phyloP scores from a whole-genome alignment of 176 grass and related monocot species.

The Oropetium thomaeum region DNA sequence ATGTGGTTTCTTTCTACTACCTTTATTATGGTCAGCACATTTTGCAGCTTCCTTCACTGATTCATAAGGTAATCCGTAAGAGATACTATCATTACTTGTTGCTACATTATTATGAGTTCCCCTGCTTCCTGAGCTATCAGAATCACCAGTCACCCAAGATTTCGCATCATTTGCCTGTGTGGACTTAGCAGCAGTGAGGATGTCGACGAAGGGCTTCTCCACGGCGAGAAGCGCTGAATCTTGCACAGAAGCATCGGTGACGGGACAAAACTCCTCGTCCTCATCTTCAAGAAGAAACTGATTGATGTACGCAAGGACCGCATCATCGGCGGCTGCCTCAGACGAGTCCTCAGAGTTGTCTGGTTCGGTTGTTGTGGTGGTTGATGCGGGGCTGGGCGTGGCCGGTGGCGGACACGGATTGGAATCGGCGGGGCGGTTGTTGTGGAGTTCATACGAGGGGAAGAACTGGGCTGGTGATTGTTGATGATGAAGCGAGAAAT shows the following conservation, averaged over 20 bases:
- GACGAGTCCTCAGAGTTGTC: slow-evolving; percentile 23
- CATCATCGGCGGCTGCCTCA: slow-evolving; percentile 24
- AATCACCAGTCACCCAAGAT: neutral
- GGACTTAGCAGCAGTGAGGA: slow-evolving; percentile 22
- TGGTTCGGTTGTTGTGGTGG: slow-evolving; percentile 29
- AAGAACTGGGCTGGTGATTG: neutral
- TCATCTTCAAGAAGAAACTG: slow-evolving; percentile 50
- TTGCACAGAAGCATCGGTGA: neutral
- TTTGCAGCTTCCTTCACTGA: neutral
- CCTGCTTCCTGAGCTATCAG: neutral
- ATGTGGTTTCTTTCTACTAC: slow-evolving; percentile 28
- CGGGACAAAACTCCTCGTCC: slow-evolving; percentile 16
- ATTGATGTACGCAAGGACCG: slow-evolving; percentile 53
- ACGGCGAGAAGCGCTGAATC: slow-evolving; percentile 37
- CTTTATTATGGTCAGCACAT: slow-evolving; percentile 19
- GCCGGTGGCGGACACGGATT: slow-evolving; percentile 7
- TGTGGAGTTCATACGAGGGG: slow-evolving; percentile 24
- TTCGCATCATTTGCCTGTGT: neutral
- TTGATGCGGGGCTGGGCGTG: slow-evolving; percentile 37
- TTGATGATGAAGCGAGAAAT: slow-evolving; percentile 32
- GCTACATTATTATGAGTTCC: neutral
- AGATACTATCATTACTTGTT: neutral
- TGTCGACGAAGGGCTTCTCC: slow-evolving; percentile 44
- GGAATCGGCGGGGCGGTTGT: neutral
- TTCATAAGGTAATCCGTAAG: neutral